These are phyloP conservation scores for Magnaporthiopsis rhizophila DNA, from an alignment of 2,329 filamentous ascomycete species.

Conservation along the genomic window DNA sequence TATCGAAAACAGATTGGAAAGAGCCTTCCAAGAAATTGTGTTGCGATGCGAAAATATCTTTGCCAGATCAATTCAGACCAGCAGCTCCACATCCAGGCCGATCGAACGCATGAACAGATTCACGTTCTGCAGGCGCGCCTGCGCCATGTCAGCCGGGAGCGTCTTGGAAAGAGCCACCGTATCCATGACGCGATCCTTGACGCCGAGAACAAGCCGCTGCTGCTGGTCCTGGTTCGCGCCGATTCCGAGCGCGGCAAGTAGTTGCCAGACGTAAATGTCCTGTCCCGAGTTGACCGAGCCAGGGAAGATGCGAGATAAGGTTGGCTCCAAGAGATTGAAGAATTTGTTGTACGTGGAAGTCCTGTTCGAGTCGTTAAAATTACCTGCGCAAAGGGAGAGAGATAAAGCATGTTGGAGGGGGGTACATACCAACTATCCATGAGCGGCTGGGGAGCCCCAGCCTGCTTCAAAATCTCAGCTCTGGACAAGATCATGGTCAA, in stretches of 20 bases:
- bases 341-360: slow-evolving; percentile 73
- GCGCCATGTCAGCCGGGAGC: slow-evolving; percentile 76
- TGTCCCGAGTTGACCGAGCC: slow-evolving; percentile 83
- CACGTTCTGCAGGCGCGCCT: slow-evolving; percentile 78
- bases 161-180: slow-evolving; percentile 86
- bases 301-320: slow-evolving; percentile 80
- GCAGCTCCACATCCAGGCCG: slow-evolving; percentile 86
- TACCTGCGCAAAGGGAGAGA: no score
- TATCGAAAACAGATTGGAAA: not conserved
- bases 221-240: slow-evolving; percentile 92
- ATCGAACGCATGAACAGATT: slow-evolving; percentile 99
- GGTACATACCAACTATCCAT: slow-evolving; percentile 68
- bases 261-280: slow-evolving; percentile 97
- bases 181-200: slow-evolving; percentile 97
- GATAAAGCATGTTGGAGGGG: no score
- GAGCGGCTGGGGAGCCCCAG: slow-evolving; percentile 53
- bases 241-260: slow-evolving; percentile 89
- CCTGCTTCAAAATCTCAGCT: slow-evolving; percentile 86
- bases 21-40: not conserved
- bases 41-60: not conserved
- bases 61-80: slow-evolving; percentile 26
- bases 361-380: slow-evolving; percentile 30
- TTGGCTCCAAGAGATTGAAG: slow-evolving; percentile 80
- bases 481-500: slow-evolving; percentile 91
- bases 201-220: slow-evolving; percentile 84